Evolutionary conservation across 2,329 filamentous ascomycete species (phyloP).

Genomic region (Graphium sp.): DNA sequence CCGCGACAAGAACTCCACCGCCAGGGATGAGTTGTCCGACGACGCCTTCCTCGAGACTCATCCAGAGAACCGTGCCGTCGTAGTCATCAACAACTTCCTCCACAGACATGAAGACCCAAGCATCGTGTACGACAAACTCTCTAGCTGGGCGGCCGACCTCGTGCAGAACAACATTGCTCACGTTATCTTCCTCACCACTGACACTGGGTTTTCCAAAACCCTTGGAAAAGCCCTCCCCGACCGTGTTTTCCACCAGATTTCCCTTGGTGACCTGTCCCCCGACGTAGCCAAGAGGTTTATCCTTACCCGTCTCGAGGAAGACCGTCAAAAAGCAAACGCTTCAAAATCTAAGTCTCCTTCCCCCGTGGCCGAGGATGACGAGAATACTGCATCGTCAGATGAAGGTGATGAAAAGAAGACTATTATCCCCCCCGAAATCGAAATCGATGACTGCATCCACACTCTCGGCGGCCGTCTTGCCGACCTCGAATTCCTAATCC

Average conservation of each 20-base stretch:
- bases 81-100: slow-evolving; percentile 85
- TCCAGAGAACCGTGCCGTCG: slow-evolving; percentile 64
- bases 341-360: too few species aligned
- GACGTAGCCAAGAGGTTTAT: slow-evolving; percentile 82
- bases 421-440: slow-evolving; percentile 31
- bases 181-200: slow-evolving; percentile 84
- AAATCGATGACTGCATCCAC: slow-evolving; percentile 68
- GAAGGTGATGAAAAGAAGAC: slow-evolving; percentile 9
- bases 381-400: slow-evolving; percentile 11
- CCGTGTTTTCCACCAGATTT: slow-evolving; percentile 73
- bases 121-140: slow-evolving; percentile 61
- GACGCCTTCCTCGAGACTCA: slow-evolving; percentile 86
- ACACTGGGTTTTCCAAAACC: slow-evolving; percentile 76
- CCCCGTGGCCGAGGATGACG: slow-evolving; percentile 9
- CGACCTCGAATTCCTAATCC: slow-evolving; percentile 85
- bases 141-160: slow-evolving; percentile 78
- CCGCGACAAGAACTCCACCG: slow-evolving; percentile 30
- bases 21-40: slow-evolving; percentile 57
- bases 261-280: slow-evolving; percentile 71
- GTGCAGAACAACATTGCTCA: slow-evolving; percentile 83
- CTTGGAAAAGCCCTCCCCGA: slow-evolving; percentile 79
- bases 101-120: slow-evolving; percentile 55
- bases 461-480: slow-evolving; percentile 82
- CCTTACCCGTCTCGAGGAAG: slow-evolving; percentile 56
- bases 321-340: slow-evolving; percentile 11